Base-by-base conservation (phyloP, 2,329 filamentous ascomycete genomes). In the Colletotrichum viniferum region DNA sequence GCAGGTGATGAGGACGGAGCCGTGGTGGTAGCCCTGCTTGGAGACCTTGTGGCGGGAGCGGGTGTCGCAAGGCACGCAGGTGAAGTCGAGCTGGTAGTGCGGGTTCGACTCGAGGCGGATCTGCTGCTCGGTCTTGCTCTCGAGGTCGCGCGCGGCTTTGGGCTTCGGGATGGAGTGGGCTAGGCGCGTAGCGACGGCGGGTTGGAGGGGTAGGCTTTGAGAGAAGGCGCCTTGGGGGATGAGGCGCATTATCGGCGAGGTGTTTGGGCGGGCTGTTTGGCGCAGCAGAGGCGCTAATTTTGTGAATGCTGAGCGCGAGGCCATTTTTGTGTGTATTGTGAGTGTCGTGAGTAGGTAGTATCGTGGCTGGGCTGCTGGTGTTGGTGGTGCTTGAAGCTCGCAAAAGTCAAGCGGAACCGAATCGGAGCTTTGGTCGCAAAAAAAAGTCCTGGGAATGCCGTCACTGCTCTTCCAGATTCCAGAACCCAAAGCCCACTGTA, bases 11-110 rank as follows among this genome's bases (percentile, higher is more conserved):
- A 99, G 88, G 6, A 97, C 94, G 2, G 95, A 96, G 43, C 97
- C 97, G 77, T 93, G 89, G 85, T 98, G 96, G 83, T 99, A 99
- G 36, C 95, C 97, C 82, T 98, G 97, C 85, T 98, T 98, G 34
- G 95, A 95, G 80, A 99, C 89, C 66, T 90, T 90, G 86, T 99
- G 97, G 14, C 92, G 90, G n/a, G 95, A 97, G 73, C 96, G 93
- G 43, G 90, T 87, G 61, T 89, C 88, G 86, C 97, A 99, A 36
- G 95, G 95, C 74, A 94, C 93, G 90, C 97, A 99, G 79, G 97
- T 99, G 84, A 99, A 98, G 65, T 93, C 94, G 78, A 99, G 89
- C 79, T 95, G 90, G 86, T 98, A 99, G 73, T 94, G 92, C 2
- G 95, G 95, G 79, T 92, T 82, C 5, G 79, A 78, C 78, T 79